Conservation (phyloP, 2,329 filamentous ascomycete species). For the Tolypocladium ophioglossoides region DNA sequence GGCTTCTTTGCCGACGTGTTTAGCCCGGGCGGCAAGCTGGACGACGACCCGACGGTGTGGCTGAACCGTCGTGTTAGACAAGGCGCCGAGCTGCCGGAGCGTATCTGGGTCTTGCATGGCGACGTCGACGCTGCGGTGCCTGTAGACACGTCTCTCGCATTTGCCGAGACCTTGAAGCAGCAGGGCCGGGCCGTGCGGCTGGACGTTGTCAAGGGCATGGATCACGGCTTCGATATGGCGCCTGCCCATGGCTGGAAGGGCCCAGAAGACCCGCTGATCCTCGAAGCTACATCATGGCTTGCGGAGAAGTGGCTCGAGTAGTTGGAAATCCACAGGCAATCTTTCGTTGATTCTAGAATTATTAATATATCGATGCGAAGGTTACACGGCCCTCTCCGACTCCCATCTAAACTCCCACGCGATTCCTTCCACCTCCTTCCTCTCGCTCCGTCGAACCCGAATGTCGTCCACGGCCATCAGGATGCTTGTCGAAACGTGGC, state of each 20-base stretch:
- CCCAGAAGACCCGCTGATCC: not conserved
- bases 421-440: too few species aligned
- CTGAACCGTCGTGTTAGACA: not conserved
- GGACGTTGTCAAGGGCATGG: not conserved
- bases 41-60: not conserved
- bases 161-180: not conserved
- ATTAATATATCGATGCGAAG: too few species aligned
- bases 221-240: not conserved
- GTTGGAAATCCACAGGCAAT: too few species aligned
- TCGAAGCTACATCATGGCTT: not conserved
- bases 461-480: too few species aligned
- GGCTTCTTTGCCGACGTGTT: not conserved
- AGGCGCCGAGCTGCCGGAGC: not conserved
- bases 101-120: conserved; percentile 3
- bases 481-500: not conserved
- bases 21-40: not conserved
- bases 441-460: too few species aligned
- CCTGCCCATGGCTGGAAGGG: not conserved
- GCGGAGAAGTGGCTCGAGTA: not conserved
- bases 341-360: too few species aligned
- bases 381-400: too few species aligned
- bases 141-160: not conserved
- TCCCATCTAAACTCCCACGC: too few species aligned
- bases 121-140: not conserved
- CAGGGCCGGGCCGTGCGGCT: not conserved